A percentile compares a stretch with the other conserved stretches of the same genome.
phyloP scores from a whole-genome alignment of 495 filamentous ascomycete genomes.

The Corynascus novoguineensis region DNA sequence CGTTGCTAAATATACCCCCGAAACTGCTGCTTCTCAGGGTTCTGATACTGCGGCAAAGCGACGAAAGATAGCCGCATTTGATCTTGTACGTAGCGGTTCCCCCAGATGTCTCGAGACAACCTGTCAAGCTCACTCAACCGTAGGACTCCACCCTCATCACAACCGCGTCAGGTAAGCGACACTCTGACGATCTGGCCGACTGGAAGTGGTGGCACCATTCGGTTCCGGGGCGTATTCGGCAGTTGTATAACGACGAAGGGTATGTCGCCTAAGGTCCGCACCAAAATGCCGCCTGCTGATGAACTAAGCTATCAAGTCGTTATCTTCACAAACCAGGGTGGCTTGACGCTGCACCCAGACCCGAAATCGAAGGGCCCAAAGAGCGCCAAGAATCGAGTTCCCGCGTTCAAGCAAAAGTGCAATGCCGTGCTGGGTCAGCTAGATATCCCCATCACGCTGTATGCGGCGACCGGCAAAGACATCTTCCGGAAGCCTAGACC shows the following conservation, averaged over 20 bases:
- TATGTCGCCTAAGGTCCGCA: slow-evolving; percentile 29
- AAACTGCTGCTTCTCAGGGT: slow-evolving; percentile 20
- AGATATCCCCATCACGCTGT: slow-evolving; percentile 70
- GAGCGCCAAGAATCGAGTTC: slow-evolving; percentile 54
- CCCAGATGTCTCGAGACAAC: neutral
- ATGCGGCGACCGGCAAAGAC: slow-evolving; percentile 79
- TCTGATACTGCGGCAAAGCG: slow-evolving; percentile 31
- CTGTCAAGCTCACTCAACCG: neutral
- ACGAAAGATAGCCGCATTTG: slow-evolving; percentile 78
- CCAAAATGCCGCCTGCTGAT: neutral
- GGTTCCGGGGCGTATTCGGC: slow-evolving; percentile 59
- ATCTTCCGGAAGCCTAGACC: slow-evolving; percentile 77
- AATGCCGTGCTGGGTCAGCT: slow-evolving; percentile 62
- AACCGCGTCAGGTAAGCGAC: slow-evolving; percentile 73
- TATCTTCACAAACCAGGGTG: slow-evolving; percentile 84
- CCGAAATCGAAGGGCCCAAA: slow-evolving; percentile 58
- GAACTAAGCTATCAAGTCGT: slow-evolving; percentile 62
- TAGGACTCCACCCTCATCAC: slow-evolving; percentile 85
- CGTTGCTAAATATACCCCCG: slow-evolving; percentile 62
- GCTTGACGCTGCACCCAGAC: slow-evolving; percentile 65
- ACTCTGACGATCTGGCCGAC: slow-evolving; percentile 62
- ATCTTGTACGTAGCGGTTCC: slow-evolving; percentile 55
- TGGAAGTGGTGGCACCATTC: slow-evolving; percentile 91
- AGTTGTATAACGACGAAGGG: slow-evolving; percentile 62
- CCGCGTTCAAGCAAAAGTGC: slow-evolving; percentile 74